phyloP scores from a whole-genome alignment of 441 rosid species.

The Jatropha multifida region DNA sequence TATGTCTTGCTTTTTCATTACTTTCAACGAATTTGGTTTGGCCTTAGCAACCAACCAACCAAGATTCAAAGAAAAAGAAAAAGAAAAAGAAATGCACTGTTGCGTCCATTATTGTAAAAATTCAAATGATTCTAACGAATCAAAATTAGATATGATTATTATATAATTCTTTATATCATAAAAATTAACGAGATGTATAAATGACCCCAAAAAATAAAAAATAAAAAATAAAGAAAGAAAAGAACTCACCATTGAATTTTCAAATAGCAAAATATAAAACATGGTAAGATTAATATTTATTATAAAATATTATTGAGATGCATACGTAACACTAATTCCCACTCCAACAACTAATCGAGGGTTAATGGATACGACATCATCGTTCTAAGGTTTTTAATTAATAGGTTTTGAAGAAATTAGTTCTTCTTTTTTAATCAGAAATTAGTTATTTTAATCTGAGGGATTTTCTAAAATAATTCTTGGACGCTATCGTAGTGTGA shows the following conservation, averaged over 20 bases:
- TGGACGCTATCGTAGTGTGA: no score
- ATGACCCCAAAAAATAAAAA: no score
- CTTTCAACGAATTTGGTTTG: not conserved
- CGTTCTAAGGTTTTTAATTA: no score
- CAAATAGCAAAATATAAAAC: not conserved
- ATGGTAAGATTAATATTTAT: not conserved
- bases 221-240: not conserved
- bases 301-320: not conserved
- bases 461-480: no score
- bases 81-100: not conserved
- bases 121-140: conserved; percentile 3
- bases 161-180: no score
- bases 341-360: not conserved
- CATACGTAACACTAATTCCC: not conserved
- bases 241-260: conserved; percentile 2
- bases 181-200: not conserved
- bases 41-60: conserved; percentile 20
- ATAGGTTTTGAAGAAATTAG: no score
- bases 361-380: not conserved
- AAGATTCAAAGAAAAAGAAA: not conserved
- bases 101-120: conserved; percentile 3
- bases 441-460: no score
- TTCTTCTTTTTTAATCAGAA: no score
- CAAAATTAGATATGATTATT: conserved; percentile 8
- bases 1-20: no score